A percentile compares a stretch with the other conserved stretches of the same genome.
These are phyloP conservation scores for Peronosclerospora sorghi DNA, from an alignment of 352 stramenopile genomes.

Conservation along the genomic window DNA sequence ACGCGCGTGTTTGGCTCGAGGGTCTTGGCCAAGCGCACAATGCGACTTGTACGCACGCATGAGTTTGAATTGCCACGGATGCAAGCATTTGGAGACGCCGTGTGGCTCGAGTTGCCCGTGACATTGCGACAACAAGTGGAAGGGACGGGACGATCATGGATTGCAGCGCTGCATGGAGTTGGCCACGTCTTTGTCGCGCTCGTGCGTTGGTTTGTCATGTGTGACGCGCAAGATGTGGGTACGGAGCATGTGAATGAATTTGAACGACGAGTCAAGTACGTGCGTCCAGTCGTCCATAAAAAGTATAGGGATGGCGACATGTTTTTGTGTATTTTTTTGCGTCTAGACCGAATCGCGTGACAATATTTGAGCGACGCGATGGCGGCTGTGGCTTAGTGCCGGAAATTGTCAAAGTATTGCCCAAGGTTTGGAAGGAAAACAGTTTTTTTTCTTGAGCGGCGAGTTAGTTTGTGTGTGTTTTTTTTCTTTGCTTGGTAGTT, in stretches of 20 bases:
- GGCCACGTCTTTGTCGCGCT: constrained; percentile 89
- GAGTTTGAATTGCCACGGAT: constrained; percentile 93
- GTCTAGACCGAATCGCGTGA: constrained; percentile 64
- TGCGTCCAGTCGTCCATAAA: no score
- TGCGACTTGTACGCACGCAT: constrained; percentile 65
- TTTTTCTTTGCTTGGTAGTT: constrained; percentile 13
- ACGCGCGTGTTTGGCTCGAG: constrained; percentile 78
- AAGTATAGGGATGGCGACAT: no score
- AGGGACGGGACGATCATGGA: constrained; percentile 24
- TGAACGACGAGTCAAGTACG: constrained; percentile 47
- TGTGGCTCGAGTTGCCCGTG: constrained; percentile 91
- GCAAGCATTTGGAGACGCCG: constrained; percentile 89
- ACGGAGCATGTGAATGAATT: constrained; percentile 76
- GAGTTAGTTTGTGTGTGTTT: neutral
- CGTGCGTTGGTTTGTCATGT: constrained; percentile 89
- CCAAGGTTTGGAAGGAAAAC: constrained; percentile 30
- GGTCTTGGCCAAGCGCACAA: constrained; percentile 74
- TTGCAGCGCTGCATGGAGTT: constrained; percentile 58
- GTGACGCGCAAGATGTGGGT: constrained; percentile 70
- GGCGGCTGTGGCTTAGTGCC: constrained; percentile 81
- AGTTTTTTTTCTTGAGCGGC: neutral
- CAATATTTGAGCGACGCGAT: constrained; percentile 82
- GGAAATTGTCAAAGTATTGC: constrained; percentile 55
- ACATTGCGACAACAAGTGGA: constrained; percentile 34
- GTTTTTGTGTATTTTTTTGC: no score